A percentile compares a stretch with the other conserved stretches of the same genome.
Evolutionary conservation across 768 basidiomycete species (phyloP).

Genomic region (Dacryopinax spathularia): DNA sequence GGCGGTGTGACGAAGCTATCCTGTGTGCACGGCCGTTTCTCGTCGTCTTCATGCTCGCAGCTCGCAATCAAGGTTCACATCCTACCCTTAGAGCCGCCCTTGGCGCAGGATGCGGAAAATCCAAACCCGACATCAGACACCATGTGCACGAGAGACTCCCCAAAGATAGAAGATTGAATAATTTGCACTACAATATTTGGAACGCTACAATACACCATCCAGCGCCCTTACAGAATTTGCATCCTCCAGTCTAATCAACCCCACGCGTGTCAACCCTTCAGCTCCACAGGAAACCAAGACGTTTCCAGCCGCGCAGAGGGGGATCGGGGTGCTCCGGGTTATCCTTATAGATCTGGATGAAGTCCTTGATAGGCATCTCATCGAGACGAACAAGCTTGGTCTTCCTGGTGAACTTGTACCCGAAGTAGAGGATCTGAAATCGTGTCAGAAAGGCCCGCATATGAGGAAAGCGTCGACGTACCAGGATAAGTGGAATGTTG

Average conservation of each 20-base stretch:
- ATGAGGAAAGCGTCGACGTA: not conserved
- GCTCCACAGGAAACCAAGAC: constrained; percentile 3
- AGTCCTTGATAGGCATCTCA: constrained; percentile 10
- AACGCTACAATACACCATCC: not conserved
- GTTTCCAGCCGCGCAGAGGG: not conserved
- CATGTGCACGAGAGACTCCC: not conserved
- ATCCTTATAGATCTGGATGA: not conserved
- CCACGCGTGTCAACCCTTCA: not conserved
- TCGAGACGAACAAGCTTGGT: constrained; percentile 14
- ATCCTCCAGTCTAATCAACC: not conserved
- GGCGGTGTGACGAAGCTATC: no score
- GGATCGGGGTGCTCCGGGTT: not conserved
- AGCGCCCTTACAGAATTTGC: not conserved
- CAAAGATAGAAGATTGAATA: not conserved
- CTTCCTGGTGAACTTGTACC: constrained; percentile 16
- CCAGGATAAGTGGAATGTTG: not conserved
- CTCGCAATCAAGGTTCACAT: no score
- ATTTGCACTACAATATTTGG: not conserved
- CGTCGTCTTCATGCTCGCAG: no score
- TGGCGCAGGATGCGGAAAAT: no score
- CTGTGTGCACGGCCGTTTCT: no score
- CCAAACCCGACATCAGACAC: no score
- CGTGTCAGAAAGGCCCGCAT: not conserved
- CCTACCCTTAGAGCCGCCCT: no score
- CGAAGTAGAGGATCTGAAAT: constrained; percentile 15